A percentile compares a stretch with the other conserved stretches of the same genome.
Evolutionary conservation across 331 rosid species (phyloP).

Genomic region (Pyrus hybrid): DNA sequence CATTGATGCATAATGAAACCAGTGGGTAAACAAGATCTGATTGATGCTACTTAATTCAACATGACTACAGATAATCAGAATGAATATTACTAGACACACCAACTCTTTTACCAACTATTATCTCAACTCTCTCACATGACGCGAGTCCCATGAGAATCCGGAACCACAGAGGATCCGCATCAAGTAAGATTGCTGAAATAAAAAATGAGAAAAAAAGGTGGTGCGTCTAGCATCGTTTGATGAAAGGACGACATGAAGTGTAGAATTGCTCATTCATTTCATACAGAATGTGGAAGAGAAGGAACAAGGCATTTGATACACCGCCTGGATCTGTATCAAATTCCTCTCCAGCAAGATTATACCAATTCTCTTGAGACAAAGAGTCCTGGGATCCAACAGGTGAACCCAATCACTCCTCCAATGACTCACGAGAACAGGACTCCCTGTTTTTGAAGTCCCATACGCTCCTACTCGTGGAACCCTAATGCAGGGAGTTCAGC

Average conservation of each 20-base stretch:
- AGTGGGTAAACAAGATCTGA: not conserved
- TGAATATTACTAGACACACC: not conserved
- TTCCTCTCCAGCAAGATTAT: too few relatives aligned
- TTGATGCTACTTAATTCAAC: not conserved
- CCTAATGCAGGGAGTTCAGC: not conserved
- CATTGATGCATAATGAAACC: too few relatives aligned
- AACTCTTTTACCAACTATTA: not conserved
- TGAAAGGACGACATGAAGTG: not conserved
- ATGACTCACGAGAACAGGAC: not conserved
- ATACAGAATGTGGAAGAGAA: too few relatives aligned
- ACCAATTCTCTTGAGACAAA: not conserved
- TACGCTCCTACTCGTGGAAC: not conserved
- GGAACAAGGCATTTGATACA: too few relatives aligned
- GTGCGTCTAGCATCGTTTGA: not conserved
- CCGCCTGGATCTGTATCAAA: too few relatives aligned
- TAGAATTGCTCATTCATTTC: too few relatives aligned
- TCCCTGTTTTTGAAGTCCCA: too few relatives aligned
- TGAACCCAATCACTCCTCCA: too few relatives aligned
- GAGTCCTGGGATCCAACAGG: not conserved
- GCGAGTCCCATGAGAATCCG: too few relatives aligned
- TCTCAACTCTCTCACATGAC: not conserved
- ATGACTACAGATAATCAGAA: not conserved
- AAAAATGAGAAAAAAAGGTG: not conserved
- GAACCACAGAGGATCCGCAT: not conserved
- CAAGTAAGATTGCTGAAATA: not conserved